Conservation (phyloP, 805 yeast genomes). For the Saccharomycopsis guyanensis region DNA sequence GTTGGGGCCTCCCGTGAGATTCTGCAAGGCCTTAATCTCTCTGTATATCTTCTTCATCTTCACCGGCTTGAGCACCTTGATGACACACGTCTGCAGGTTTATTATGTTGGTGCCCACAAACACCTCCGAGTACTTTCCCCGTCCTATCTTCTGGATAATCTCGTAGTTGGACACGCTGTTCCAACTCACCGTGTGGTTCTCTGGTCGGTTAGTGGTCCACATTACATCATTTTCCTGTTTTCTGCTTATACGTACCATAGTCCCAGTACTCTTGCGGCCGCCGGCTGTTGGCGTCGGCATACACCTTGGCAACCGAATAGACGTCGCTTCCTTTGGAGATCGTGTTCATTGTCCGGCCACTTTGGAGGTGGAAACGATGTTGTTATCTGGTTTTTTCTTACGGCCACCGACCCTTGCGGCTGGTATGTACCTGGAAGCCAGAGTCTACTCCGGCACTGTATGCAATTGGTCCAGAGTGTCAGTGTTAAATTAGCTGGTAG, state of each 20-base stretch:
- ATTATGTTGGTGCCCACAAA: slow-evolving; percentile 73
- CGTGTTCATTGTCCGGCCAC: slow-evolving; percentile 12
- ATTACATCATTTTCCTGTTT: too few species aligned
- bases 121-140: slow-evolving; percentile 95
- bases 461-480: too few species aligned
- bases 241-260: slow-evolving; percentile 23
- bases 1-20: slow-evolving; percentile 79
- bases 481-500: too few species aligned
- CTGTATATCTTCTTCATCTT: slow-evolving; percentile 86
- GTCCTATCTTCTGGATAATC: slow-evolving; percentile 74
- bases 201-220: not conserved
- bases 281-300: slow-evolving; percentile 66
- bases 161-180: slow-evolving; percentile 53
- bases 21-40: slow-evolving; percentile 81
- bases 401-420: not conserved
- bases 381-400: not conserved
- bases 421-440: too few species aligned
- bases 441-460: too few species aligned
- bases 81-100: slow-evolving; percentile 60
- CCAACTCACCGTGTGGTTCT: slow-evolving; percentile 19
- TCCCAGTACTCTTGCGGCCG: slow-evolving; percentile 87
- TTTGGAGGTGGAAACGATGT: not conserved
- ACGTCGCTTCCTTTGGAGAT: slow-evolving; percentile 25
- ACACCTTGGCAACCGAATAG: slow-evolving; percentile 65
- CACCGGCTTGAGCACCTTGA: slow-evolving; percentile 88